Evolutionary conservation across 73 alveolate species (phyloP).

Genomic region (Tetrahymena borealis): DNA sequence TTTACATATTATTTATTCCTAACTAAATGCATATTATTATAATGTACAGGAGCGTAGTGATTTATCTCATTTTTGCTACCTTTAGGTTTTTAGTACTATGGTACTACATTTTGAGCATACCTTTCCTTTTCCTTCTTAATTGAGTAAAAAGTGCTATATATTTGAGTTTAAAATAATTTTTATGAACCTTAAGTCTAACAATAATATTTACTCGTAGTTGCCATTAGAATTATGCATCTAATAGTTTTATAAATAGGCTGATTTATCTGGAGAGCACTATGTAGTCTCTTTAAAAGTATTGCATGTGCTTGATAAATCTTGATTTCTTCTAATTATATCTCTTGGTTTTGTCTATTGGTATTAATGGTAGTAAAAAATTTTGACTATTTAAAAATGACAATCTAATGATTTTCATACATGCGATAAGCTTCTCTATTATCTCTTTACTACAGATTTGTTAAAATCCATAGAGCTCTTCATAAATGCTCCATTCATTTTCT

Average conservation of each 20-base stretch:
- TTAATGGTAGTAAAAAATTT: not conserved
- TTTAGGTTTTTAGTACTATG: not conserved
- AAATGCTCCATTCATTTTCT: not conserved
- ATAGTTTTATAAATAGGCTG: not conserved
- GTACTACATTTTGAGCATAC: not conserved
- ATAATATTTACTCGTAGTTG: not conserved
- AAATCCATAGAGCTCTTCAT: not conserved
- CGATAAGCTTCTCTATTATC: not conserved
- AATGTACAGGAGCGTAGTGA: not conserved
- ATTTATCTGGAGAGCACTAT: not conserved
- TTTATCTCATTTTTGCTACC: not conserved
- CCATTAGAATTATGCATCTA: not conserved
- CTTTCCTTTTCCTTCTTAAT: not conserved
- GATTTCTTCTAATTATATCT: not conserved
- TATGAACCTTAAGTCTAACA: not conserved
- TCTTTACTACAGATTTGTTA: not conserved
- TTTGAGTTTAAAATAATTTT: not conserved
- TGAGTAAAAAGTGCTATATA: not conserved
- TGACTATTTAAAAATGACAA: not conserved
- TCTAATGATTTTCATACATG: not conserved
- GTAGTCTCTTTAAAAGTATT: not conserved
- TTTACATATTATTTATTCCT: not conserved
- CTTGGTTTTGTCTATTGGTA: not conserved
- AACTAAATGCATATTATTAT: not conserved
- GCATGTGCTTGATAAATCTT: not conserved